These are phyloP conservation scores for Metrosideros polymorpha DNA, from an alignment of 441 rosid genomes.

Conservation along the genomic window DNA sequence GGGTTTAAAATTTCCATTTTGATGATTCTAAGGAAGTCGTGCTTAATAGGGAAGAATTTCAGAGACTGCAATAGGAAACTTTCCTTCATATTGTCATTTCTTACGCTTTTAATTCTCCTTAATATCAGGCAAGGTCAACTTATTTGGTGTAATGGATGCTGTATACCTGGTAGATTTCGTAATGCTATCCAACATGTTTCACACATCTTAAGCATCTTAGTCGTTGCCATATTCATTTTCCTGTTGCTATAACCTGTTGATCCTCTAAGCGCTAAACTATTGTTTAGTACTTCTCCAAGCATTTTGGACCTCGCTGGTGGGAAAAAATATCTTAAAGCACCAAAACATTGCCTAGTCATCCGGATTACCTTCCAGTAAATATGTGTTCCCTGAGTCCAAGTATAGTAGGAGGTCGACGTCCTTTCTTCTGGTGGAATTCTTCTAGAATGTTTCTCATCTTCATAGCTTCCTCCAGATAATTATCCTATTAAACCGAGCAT, in stretches of 20 bases:
- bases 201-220: neutral
- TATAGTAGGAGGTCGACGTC: conserved; percentile 75
- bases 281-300: neutral
- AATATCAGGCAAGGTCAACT: neutral
- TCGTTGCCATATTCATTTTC: neutral
- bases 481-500: conserved; percentile 53
- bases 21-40: neutral
- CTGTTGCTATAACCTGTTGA: neutral
- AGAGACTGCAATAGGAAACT: neutral
- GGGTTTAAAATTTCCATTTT: neutral
- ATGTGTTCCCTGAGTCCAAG: conserved; percentile 94
- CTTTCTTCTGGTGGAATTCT: conserved; percentile 71
- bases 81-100: neutral
- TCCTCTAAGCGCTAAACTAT: neutral
- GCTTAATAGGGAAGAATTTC: neutral
- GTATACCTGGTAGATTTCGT: neutral
- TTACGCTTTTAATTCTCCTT: neutral
- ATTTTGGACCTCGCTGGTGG: neutral
- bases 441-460: conserved; percentile 97
- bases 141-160: neutral
- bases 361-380: conserved; percentile 81
- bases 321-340: neutral
- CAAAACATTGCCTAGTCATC: neutral
- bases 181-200: neutral
- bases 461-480: conserved; percentile 90